Conservation (phyloP, 495 filamentous ascomycete genomes). For the Entonaema liquescens region DNA sequence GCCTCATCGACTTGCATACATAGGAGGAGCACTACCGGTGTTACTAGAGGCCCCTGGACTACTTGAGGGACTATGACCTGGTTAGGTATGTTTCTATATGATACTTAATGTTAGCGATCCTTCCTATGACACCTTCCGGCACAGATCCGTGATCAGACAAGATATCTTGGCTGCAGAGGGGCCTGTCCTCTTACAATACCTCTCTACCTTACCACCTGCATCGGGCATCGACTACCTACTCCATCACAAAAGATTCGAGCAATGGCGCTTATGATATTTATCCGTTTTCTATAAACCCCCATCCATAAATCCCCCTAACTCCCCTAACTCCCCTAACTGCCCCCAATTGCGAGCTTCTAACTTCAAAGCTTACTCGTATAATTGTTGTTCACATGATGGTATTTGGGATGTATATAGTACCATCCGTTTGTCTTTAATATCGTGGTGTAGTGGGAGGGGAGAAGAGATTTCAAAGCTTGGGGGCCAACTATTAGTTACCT, state of each 20-base stretch:
- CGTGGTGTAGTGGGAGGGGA: constrained; percentile 9
- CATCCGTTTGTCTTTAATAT: neutral
- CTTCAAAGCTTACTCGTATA: neutral
- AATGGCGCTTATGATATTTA: neutral
- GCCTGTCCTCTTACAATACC: neutral
- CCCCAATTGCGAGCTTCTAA: neutral
- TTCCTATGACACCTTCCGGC: constrained; percentile 4
- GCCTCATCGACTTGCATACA: constrained; percentile 26
- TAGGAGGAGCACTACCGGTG: constrained; percentile 13
- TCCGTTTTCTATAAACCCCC: constrained; percentile 1
- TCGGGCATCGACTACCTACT: neutral
- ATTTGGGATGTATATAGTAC: constrained; percentile 26
- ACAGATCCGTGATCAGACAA: constrained; percentile 9
- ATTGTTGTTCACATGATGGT: neutral
- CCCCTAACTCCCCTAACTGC: neutral
- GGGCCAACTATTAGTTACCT: constrained; percentile 10
- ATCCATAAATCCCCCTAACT: neutral
- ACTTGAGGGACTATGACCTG: constrained; percentile 35
- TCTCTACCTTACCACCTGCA: neutral
- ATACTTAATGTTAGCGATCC: constrained; percentile 6
- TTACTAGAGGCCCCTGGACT: constrained; percentile 4
- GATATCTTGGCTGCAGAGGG: constrained; percentile 9
- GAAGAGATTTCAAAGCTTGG: constrained; percentile 5
- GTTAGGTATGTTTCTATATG: constrained; percentile 32
- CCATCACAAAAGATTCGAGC: constrained; percentile 6